Conservation (phyloP, 306 rosid genomes). For the Malus orientalis region DNA sequence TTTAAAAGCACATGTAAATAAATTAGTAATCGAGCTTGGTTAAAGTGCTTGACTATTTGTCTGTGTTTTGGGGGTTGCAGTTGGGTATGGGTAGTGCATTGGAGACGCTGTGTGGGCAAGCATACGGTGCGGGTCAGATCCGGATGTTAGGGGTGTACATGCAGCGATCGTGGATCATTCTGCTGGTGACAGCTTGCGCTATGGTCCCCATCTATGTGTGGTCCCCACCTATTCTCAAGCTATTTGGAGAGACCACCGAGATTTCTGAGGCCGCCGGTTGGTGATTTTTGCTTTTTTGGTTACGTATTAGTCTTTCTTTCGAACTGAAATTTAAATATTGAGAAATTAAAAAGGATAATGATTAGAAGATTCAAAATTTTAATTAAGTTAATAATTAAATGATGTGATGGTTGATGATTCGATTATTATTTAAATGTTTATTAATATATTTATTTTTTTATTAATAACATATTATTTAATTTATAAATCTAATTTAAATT, state of each 20-base stretch:
- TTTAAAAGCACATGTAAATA: no score
- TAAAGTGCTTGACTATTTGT: no score
- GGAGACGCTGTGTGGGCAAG: slow-evolving; percentile 84
- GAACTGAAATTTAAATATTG: no score
- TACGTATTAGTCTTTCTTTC: not conserved
- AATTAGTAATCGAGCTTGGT: no score
- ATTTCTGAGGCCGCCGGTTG: slow-evolving; percentile 62
- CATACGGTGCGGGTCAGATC: slow-evolving; percentile 60
- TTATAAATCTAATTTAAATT: no score
- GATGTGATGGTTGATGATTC: no score
- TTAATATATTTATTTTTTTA: no score
- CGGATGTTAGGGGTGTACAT: slow-evolving; percentile 73
- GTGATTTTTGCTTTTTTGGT: not conserved
- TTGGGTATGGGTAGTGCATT: slow-evolving; percentile 87
- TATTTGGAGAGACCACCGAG: slow-evolving; percentile 42
- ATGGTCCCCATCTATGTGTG: slow-evolving; percentile 60
- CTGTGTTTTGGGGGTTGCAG: slow-evolving; percentile 9
- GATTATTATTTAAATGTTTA: no score
- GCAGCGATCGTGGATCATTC: slow-evolving; percentile 83
- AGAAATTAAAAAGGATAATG: no score
- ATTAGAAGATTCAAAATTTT: no score
- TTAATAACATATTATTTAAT: no score
- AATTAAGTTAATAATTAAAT: no score
- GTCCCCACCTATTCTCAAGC: slow-evolving; percentile 56
- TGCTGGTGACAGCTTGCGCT: slow-evolving; percentile 32